A percentile compares a stretch with the other conserved stretches of the same genome.
phyloP scores from a whole-genome alignment of 2,329 filamentous ascomycete genomes.

The Hymenotorrendiella dingleyae region DNA sequence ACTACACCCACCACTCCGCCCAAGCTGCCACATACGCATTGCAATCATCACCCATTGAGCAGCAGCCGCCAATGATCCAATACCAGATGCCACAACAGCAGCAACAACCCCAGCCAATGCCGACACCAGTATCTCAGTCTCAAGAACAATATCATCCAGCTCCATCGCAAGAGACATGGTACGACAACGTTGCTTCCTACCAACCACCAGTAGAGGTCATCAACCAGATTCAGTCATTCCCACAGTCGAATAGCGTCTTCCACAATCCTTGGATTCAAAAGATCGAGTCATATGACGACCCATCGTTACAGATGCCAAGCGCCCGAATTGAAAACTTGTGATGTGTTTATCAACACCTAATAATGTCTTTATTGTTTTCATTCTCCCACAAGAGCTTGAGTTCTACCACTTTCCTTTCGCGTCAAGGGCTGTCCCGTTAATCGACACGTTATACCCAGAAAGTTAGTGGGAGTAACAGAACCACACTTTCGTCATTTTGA shows the following conservation, averaged over 20 bases:
- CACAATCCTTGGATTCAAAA: constrained; percentile 51
- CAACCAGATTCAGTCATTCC: constrained; percentile 46
- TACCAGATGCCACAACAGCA: constrained; percentile 29
- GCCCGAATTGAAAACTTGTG: constrained; percentile 51
- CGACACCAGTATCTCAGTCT: constrained; percentile 28
- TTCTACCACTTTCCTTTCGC: constrained; percentile 10
- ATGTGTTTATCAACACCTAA: constrained; percentile 12
- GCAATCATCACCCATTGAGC: constrained; percentile 42
- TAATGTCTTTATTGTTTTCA: constrained; percentile 1
- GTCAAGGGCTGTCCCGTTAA: constrained; percentile 23
- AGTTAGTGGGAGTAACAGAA: constrained; percentile 22
- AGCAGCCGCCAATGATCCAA: constrained; percentile 33
- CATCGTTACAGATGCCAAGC: constrained; percentile 53
- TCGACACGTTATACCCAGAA: constrained; percentile 21
- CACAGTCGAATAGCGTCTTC: constrained; percentile 43
- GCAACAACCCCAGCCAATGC: constrained; percentile 17
- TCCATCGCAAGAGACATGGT: constrained; percentile 45
- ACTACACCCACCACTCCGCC: constrained; percentile 48
- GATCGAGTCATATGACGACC: constrained; percentile 49
- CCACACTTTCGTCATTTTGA: constrained; percentile 15
- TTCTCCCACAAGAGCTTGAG: background rate
- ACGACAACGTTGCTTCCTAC: constrained; percentile 43
- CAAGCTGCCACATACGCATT: constrained; percentile 44
- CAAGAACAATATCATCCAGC: constrained; percentile 37
- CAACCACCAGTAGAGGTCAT: constrained; percentile 52